phyloP scores from a whole-genome alignment of 2,329 filamentous ascomycete species.

The Fusarium sublunatum region DNA sequence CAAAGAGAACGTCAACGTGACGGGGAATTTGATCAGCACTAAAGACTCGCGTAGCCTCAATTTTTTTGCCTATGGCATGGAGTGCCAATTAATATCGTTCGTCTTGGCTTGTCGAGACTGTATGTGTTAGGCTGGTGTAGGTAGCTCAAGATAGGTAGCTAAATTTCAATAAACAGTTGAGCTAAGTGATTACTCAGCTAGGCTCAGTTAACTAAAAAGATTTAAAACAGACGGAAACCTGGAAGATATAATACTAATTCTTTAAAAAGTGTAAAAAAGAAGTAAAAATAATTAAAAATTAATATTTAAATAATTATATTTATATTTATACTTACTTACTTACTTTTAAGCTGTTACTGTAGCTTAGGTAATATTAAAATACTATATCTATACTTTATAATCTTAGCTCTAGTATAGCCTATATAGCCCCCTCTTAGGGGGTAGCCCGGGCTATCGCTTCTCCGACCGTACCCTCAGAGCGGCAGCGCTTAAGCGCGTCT shows the following conservation, averaged over 20 bases:
- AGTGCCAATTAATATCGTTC: not conserved
- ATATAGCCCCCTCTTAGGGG: conserved; percentile 19
- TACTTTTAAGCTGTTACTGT: not conserved
- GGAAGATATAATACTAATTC: not conserved
- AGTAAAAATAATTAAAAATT: not conserved
- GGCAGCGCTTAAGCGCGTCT: conserved; percentile 40
- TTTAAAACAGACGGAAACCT: not conserved
- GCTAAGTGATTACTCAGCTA: conserved; percentile 17
- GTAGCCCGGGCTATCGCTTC: conserved; percentile 8
- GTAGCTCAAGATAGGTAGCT: conserved; percentile 4
- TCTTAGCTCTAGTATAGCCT: not conserved
- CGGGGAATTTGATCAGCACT: not conserved
- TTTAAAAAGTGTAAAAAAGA: too few relatives aligned
- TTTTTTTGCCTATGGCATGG: too few relatives aligned
- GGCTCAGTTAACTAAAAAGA: not conserved
- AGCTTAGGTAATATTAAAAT: not conserved
- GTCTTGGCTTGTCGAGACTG: too few relatives aligned
- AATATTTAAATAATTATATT: too few relatives aligned
- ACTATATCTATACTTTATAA: not conserved
- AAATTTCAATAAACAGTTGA: not conserved
- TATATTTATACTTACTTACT: too few relatives aligned
- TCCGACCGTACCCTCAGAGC: not conserved
- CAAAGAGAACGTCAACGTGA: not conserved
- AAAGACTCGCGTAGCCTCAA: not conserved
- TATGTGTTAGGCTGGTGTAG: too few relatives aligned